phyloP scores from a whole-genome alignment of 148 eudicot species.

The Persicaria maculosa region DNA sequence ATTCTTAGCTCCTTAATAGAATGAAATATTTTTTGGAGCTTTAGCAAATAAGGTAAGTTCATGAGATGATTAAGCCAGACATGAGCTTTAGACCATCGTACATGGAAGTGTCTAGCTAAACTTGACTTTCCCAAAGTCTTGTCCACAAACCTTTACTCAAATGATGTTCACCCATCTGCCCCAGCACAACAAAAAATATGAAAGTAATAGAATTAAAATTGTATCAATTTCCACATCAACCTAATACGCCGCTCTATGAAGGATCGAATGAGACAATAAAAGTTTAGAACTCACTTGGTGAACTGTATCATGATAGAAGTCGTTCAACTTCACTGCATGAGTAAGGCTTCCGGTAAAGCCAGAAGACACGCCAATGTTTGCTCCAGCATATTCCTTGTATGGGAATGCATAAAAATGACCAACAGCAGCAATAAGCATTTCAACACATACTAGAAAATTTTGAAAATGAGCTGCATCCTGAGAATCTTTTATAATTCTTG shows the following conservation, averaged over 20 bases:
- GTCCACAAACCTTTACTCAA: background rate
- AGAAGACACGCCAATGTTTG: constrained; percentile 67
- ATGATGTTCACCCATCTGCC: no score
- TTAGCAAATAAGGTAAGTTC: no score
- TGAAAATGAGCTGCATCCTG: constrained; percentile 92
- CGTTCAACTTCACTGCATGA: constrained; percentile 81
- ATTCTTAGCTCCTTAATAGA: no score
- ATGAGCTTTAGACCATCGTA: background rate
- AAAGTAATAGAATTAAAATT: background rate
- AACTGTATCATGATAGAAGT: constrained; percentile 95
- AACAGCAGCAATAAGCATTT: constrained; percentile 94
- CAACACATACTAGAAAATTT: constrained; percentile 79
- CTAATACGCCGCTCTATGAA: background rate
- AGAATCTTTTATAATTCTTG: constrained; percentile 65
- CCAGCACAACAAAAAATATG: background rate
- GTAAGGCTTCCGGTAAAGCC: constrained; percentile 78
- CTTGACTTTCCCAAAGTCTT: background rate
- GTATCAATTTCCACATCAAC: background rate
- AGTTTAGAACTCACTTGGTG: constrained; percentile 57
- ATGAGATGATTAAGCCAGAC: no score
- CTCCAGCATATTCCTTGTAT: constrained; percentile 95
- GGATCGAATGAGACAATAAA: background rate
- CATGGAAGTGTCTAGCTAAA: background rate
- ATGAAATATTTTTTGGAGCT: no score
- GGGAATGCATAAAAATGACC: constrained; percentile 96